Percentiles rank a stretch among this genome's conserved stretches.
These are phyloP conservation scores for Phylloporus sp. DNA, from an alignment of 768 basidiomycete genomes.

Conservation along the genomic window DNA sequence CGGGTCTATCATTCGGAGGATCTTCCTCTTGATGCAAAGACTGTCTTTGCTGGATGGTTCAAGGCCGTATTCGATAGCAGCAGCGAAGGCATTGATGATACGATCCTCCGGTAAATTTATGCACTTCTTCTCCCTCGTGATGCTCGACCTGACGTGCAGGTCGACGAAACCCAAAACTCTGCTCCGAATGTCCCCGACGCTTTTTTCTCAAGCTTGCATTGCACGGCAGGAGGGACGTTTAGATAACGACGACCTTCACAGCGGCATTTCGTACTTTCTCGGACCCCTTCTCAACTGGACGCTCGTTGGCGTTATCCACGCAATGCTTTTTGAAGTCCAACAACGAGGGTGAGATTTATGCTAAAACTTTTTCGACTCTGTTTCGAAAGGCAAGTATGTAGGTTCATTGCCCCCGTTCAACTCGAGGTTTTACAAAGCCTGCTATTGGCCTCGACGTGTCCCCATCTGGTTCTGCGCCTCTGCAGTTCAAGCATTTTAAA, in stretches of 20 bases:
- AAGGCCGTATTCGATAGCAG: constrained; percentile 72
- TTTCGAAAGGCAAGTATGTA: constrained; percentile 19
- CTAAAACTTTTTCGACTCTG: not conserved
- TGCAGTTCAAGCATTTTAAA: constrained; percentile 55
- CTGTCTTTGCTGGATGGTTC: constrained; percentile 55
- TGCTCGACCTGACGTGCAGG: constrained; percentile 34
- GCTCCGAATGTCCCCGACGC: constrained; percentile 58
- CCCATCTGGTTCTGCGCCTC: constrained; percentile 58
- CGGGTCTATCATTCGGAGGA: constrained; percentile 37
- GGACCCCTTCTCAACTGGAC: constrained; percentile 76
- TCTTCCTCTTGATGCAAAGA: constrained; percentile 39
- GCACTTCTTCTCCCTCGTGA: not conserved
- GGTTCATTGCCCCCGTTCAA: constrained; percentile 45
- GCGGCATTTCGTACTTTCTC: constrained; percentile 74
- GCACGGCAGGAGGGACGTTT: constrained; percentile 47
- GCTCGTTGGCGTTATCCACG: constrained; percentile 65
- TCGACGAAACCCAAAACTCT: constrained; percentile 67
- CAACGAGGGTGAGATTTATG: constrained; percentile 42
- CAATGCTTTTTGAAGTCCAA: constrained; percentile 56
- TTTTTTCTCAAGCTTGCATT: constrained; percentile 61
- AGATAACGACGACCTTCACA: constrained; percentile 62
- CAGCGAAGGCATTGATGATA: constrained; percentile 82
- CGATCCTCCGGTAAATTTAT: constrained; percentile 51
- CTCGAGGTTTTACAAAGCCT: constrained; percentile 64
- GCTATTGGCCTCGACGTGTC: constrained; percentile 59